Percentiles rank a stretch among this genome's conserved stretches.
Conservation (phyloP, 1,284 basidiomycete genomes). For the Agaricales sp. region DNA sequence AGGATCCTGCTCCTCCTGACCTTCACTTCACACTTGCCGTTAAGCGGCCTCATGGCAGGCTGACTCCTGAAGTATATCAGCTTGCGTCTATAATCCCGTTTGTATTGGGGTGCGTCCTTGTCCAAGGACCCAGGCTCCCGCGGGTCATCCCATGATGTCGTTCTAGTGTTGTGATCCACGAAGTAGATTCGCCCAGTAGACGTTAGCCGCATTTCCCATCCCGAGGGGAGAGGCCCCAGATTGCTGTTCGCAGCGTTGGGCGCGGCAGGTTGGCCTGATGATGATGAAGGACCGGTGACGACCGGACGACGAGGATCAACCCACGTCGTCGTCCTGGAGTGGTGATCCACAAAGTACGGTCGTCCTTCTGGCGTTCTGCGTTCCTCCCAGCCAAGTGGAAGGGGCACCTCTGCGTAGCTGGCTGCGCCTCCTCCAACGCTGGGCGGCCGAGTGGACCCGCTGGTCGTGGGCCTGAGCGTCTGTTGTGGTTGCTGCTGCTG, state of each 20-base stretch:
- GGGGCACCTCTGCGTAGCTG: conserved; percentile 54
- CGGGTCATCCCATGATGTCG: conserved; percentile 95
- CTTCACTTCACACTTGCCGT: conserved; percentile 96
- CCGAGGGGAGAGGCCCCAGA: conserved; percentile 90
- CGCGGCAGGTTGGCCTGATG: not conserved
- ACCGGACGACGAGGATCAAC: conserved; percentile 90
- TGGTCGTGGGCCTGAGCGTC: conserved; percentile 40
- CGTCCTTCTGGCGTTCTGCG: conserved; percentile 95
- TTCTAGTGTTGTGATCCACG: conserved; percentile 93
- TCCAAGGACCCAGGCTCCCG: conserved; percentile 77
- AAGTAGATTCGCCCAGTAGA: conserved; percentile 92
- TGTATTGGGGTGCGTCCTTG: conserved; percentile 97
- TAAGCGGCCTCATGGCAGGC: conserved; percentile 82
- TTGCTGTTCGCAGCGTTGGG: conserved; percentile 55
- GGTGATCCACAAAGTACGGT: conserved; percentile 91
- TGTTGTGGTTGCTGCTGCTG: conserved; percentile 44
- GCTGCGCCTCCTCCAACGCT: conserved; percentile 9
- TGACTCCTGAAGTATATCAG: conserved; percentile 99
- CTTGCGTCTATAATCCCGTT: conserved; percentile 97
- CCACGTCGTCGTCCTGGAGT: conserved; percentile 96
- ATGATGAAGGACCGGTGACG: conserved; percentile 35
- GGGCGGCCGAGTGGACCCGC: conserved; percentile 22
- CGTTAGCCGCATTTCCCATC: conserved; percentile 96
- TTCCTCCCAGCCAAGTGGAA: conserved; percentile 98
- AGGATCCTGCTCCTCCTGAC: conserved; percentile 89